Conservation (phyloP, 2,329 filamentous ascomycete species). For the Pyrenophora seminiperda region DNA sequence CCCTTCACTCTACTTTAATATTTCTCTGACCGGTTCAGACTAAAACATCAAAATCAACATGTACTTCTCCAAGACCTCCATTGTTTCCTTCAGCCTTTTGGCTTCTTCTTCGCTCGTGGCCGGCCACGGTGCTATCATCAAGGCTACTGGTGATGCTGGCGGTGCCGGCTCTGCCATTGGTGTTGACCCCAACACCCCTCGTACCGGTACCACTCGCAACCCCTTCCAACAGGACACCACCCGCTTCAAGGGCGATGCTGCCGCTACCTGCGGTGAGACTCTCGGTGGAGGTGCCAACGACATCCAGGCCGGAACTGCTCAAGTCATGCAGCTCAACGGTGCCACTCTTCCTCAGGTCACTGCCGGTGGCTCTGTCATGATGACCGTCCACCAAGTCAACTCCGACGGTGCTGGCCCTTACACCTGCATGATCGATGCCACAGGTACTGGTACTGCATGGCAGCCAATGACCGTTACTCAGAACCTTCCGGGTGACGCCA, state of each 20-base stretch:
- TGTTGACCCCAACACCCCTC: constrained; percentile 62
- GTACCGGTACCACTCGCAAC: constrained; percentile 63
- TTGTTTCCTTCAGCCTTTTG: constrained; percentile 56
- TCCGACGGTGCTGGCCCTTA: constrained; percentile 69
- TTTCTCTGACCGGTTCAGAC: constrained; percentile 48
- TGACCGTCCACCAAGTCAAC: constrained; percentile 72
- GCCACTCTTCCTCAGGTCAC: constrained; percentile 63
- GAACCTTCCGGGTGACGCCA: constrained; percentile 59
- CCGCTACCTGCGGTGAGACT: constrained; percentile 63
- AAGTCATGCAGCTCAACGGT: constrained; percentile 64
- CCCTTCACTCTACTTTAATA: constrained; percentile 31
- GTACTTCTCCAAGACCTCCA: constrained; percentile 49
- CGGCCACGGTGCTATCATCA: constrained; percentile 65
- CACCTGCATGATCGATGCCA: constrained; percentile 67
- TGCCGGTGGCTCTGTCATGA: constrained; percentile 58
- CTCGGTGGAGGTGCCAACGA: constrained; percentile 62
- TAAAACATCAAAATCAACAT: constrained; percentile 39
- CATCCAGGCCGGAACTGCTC: constrained; percentile 60
- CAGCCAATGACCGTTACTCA: constrained; percentile 60
- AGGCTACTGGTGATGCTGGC: constrained; percentile 62
- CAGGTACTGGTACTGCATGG: constrained; percentile 62
- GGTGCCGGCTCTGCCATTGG: constrained; percentile 59
- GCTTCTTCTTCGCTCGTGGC: constrained; percentile 61
- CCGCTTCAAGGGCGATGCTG: constrained; percentile 62
- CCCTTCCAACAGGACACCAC: constrained; percentile 70